These are phyloP conservation scores for Gossypium trilobum DNA, from an alignment of 441 rosid species.

Conservation along the genomic window DNA sequence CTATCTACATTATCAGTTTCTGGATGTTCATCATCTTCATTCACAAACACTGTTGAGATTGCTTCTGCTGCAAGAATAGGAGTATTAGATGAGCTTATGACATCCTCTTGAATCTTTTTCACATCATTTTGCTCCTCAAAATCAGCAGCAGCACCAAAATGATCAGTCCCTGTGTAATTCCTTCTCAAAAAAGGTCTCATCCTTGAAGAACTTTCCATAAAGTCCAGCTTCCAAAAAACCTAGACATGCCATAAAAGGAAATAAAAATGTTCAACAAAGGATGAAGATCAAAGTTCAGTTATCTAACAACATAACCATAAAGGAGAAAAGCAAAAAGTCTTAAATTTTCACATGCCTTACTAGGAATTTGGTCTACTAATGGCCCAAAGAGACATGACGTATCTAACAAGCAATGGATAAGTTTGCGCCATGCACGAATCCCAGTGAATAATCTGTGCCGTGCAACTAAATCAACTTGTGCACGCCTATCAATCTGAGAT, in stretches of 20 bases:
- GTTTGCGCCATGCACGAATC: conserved; percentile 85
- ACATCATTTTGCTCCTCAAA: conserved; percentile 52
- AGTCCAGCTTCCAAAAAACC: conserved; percentile 97
- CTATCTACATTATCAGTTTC: conserved; percentile 56
- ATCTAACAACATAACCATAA: conserved; percentile 6
- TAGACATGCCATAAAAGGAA: conserved; percentile 27
- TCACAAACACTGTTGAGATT: conserved; percentile 59
- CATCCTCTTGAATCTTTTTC: conserved; percentile 40
- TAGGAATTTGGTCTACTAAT: conserved; percentile 48
- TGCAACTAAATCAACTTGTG: conserved; percentile 65
- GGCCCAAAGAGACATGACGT: conserved; percentile 84
- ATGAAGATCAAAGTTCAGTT: conserved; percentile 6
- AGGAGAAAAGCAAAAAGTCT: neutral
- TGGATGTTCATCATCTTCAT: conserved; percentile 76
- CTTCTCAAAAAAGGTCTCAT: conserved; percentile 87
- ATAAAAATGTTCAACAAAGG: conserved; percentile 6
- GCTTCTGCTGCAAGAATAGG: conserved; percentile 84
- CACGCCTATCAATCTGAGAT: conserved; percentile 77
- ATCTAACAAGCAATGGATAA: conserved; percentile 77
- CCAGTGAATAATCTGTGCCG: conserved; percentile 57
- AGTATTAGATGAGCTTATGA: conserved; percentile 44
- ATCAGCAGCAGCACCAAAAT: conserved; percentile 91
- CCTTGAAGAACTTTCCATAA: conserved; percentile 91
- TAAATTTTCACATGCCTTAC: conserved; percentile 52
- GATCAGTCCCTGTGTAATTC: conserved; percentile 77